Percentiles rank a stretch among this genome's conserved stretches.
These are phyloP conservation scores for Leishmania major DNA, from an alignment of 208 protist genomes.

Conservation along the genomic window DNA sequence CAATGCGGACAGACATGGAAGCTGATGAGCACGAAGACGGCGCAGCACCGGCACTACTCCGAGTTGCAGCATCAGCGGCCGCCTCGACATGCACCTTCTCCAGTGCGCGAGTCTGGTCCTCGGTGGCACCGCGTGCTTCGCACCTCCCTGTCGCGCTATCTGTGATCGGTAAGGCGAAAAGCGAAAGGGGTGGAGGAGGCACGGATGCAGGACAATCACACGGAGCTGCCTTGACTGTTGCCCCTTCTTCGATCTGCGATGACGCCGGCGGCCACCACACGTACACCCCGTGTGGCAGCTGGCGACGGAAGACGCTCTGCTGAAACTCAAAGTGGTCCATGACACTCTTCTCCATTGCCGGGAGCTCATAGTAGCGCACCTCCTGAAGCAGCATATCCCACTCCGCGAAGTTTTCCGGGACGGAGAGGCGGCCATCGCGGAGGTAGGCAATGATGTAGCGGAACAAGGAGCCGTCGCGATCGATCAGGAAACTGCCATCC, in stretches of 20 bases:
- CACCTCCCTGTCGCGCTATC: background rate
- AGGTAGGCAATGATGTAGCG: conserved; percentile 70
- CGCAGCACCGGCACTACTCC: background rate
- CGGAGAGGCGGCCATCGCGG: conserved; percentile 42
- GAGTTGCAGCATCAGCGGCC: background rate
- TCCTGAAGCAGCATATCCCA: conserved; percentile 74
- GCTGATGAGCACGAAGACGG: background rate
- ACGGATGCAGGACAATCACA: background rate
- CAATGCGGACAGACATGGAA: conserved; percentile 26
- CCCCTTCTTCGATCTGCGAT: background rate
- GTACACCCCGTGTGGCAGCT: conserved; percentile 67
- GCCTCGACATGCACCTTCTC: background rate
- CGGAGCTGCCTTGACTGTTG: background rate
- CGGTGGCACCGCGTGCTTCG: background rate
- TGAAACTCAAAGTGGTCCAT: conserved; percentile 66
- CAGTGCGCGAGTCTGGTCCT: background rate
- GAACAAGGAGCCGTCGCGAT: conserved; percentile 66
- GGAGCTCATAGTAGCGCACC: conserved; percentile 45
- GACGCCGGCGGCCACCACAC: conserved; percentile 47
- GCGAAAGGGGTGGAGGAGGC: background rate
- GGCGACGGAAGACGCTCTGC: conserved; percentile 46
- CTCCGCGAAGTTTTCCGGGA: conserved; percentile 63
- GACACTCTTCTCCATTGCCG: conserved; percentile 42
- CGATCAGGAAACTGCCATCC: conserved; percentile 68
- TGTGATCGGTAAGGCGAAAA: background rate